Conservation (phyloP, 495 filamentous ascomycete species). For the Cryomyces antarcticus region DNA sequence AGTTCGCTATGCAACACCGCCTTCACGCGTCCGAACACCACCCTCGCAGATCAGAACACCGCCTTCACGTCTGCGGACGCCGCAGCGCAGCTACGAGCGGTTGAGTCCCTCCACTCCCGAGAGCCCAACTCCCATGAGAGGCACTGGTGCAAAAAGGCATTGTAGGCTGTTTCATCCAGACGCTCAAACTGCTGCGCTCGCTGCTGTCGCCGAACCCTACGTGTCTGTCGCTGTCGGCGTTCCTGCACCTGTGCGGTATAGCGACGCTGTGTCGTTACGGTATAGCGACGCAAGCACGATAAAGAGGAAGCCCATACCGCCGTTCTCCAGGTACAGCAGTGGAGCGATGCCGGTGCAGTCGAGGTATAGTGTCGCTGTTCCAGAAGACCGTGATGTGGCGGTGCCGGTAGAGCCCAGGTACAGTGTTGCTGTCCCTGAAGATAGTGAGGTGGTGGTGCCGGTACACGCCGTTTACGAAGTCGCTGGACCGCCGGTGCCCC, state of each 20-base stretch:
- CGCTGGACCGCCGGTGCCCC: conserved; percentile 42
- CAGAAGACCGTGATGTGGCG: background rate
- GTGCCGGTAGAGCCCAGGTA: background rate
- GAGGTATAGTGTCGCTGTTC: background rate
- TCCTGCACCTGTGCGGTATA: too few relatives aligned
- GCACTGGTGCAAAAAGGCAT: too few relatives aligned
- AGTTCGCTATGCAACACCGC: conserved; percentile 24
- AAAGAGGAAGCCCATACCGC: too few relatives aligned
- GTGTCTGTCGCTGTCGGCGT: too few relatives aligned
- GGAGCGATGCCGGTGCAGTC: background rate
- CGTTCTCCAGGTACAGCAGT: background rate
- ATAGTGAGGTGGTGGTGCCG: background rate
- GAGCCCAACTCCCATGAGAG: too few relatives aligned
- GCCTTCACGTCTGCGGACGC: background rate
- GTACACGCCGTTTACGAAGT: conserved; percentile 17
- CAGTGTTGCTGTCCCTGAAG: background rate
- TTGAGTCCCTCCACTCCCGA: conserved; percentile 1
- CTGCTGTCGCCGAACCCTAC: background rate
- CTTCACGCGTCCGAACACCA: conserved; percentile 14
- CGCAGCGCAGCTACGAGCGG: conserved; percentile 2
- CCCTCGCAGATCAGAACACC: conserved; percentile 1
- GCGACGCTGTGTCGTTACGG: too few relatives aligned
- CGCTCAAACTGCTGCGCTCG: conserved; percentile 2
- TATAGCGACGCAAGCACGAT: too few relatives aligned
- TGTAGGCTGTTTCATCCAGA: background rate